Evolutionary conservation across 2,329 filamentous ascomycete species (phyloP).

Genomic region (Nothomitra cinnamomea): DNA sequence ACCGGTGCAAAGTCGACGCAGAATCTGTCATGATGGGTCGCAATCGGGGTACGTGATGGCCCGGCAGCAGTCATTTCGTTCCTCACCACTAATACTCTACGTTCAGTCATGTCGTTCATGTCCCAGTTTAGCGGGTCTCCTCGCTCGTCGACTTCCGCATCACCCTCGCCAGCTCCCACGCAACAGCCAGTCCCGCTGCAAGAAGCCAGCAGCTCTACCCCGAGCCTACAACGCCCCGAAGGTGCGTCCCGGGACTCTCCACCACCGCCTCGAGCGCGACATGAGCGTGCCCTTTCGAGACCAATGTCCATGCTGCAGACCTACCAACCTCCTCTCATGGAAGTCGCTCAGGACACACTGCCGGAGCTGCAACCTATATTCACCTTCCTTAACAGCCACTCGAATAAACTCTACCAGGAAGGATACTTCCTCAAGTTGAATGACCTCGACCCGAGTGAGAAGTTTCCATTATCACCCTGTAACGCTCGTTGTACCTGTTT

Average conservation of each 20-base stretch:
- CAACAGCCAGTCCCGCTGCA: conserved; percentile 5
- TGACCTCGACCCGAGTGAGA: conserved; percentile 79
- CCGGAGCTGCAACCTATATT: conserved; percentile 93
- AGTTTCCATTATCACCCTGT: background rate
- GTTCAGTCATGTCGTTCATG: conserved; percentile 72
- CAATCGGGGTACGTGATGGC: conserved; percentile 17
- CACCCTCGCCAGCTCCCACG: background rate
- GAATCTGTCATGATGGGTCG: conserved; percentile 17
- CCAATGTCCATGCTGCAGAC: conserved; percentile 76
- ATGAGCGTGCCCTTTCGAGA: conserved; percentile 39
- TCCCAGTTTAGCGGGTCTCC: conserved; percentile 24
- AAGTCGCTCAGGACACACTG: conserved; percentile 67
- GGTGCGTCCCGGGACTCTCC: conserved; percentile 22
- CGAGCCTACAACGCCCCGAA: conserved; percentile 21
- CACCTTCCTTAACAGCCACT: conserved; percentile 82
- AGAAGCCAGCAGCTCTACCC: conserved; percentile 11
- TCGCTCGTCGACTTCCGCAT: background rate
- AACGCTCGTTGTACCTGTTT: background rate
- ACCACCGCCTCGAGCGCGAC: conserved; percentile 24
- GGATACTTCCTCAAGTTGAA: conserved; percentile 95
- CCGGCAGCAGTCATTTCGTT: conserved; percentile 8
- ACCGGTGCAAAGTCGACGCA: background rate
- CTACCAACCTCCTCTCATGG: conserved; percentile 74
- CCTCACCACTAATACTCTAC: background rate
- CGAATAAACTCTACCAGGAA: conserved; percentile 93